Evolutionary conservation across 163 green algal species (phyloP).

Genomic region (Prototheca wickerhamii): DNA sequence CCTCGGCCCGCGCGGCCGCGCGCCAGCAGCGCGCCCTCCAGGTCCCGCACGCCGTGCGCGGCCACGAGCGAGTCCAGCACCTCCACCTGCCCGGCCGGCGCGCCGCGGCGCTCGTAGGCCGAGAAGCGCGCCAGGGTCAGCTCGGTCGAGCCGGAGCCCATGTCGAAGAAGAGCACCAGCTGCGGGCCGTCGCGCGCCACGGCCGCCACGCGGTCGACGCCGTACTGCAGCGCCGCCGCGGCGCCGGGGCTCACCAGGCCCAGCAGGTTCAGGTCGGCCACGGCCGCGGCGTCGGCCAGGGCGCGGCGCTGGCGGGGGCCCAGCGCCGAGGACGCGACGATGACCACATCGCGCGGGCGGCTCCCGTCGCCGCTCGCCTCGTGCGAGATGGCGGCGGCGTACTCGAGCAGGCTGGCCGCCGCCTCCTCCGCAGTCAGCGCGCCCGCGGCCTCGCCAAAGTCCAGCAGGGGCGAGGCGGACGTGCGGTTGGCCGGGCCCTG

Average conservation of each 20-base stretch:
- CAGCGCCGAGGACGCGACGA: slow-evolving; percentile 82
- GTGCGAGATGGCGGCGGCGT: slow-evolving; percentile 69
- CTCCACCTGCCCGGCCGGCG: slow-evolving; percentile 72
- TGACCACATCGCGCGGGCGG: slow-evolving; percentile 61
- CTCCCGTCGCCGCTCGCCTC: slow-evolving; percentile 47
- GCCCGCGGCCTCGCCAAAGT: background rate
- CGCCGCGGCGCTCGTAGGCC: slow-evolving; percentile 21
- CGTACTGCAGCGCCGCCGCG: slow-evolving; percentile 86
- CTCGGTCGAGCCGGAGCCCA: slow-evolving; percentile 56
- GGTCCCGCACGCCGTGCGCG: slow-evolving; percentile 65
- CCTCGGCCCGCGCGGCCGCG: slow-evolving; percentile 87
- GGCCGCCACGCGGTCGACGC: slow-evolving; percentile 69
- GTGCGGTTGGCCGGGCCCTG: background rate
- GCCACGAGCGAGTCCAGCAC: slow-evolving; percentile 80
- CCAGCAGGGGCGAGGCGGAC: background rate
- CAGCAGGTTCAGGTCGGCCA: slow-evolving; percentile 82
- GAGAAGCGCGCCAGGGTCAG: slow-evolving; percentile 72
- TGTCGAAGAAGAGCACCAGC: slow-evolving; percentile 83
- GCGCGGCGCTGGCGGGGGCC: slow-evolving; percentile 57
- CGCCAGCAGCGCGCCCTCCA: slow-evolving; percentile 76
- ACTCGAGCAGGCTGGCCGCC: slow-evolving; percentile 77
- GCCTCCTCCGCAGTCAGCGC: slow-evolving; percentile 59
- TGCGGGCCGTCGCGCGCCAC: slow-evolving; percentile 74
- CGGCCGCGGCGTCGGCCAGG: slow-evolving; percentile 47
- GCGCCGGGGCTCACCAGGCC: slow-evolving; percentile 73